Percentiles rank a stretch among this genome's conserved stretches.
Conservation (phyloP, 257 asterid genomes). For the Rauvolfia tetraphylla region DNA sequence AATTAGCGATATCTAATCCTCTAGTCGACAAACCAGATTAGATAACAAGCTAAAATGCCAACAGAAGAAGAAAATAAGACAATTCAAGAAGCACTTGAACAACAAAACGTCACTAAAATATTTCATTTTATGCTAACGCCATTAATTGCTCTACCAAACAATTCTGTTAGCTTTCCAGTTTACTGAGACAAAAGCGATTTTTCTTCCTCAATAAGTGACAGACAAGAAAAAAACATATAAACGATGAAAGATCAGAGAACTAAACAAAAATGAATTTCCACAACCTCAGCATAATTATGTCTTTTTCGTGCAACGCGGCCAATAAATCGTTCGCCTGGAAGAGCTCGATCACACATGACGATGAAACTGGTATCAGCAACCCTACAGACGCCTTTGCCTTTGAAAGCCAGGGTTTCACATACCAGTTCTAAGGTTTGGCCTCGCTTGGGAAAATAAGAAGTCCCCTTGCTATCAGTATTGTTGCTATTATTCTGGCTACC, state of each 20-base stretch:
- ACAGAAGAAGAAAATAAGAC: not conserved
- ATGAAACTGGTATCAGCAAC: slow-evolving; percentile 75
- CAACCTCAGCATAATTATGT: slow-evolving; percentile 77
- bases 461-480: not conserved
- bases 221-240: not conserved
- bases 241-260: not conserved
- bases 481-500: slow-evolving; percentile 7
- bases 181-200: not conserved
- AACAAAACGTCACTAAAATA: not conserved
- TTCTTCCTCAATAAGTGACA: not conserved
- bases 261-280: slow-evolving; percentile 13
- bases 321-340: slow-evolving; percentile 85
- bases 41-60: not conserved
- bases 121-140: not conserved
- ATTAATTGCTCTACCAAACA: not conserved
- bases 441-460: slow-evolving; percentile 63
- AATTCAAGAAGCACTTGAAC: not conserved
- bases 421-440: slow-evolving; percentile 84
- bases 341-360: slow-evolving; percentile 86
- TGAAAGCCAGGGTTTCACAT: slow-evolving; percentile 83
- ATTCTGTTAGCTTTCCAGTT: not conserved
- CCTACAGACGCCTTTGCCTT: slow-evolving; percentile 89
- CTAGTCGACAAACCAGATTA: not conserved
- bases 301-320: slow-evolving; percentile 82
- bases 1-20: not conserved